Conservation (phyloP, 2,329 filamentous ascomycete species). For the Trichoderma brevicompactum region DNA sequence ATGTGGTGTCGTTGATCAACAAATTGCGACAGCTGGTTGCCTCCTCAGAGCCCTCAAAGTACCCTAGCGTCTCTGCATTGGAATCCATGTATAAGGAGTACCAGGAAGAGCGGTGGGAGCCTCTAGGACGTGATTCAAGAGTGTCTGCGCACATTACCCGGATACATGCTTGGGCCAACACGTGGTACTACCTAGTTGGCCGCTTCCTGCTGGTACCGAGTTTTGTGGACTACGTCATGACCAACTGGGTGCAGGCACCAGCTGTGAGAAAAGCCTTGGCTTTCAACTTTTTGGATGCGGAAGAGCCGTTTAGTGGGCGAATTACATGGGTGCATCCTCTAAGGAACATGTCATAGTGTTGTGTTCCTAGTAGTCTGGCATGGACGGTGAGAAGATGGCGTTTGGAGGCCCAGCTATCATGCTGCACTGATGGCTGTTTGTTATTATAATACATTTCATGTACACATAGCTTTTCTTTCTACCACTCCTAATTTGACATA, state of each 20-base stretch:
- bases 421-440: not conserved
- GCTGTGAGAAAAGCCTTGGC: not conserved
- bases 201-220: constrained; percentile 31
- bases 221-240: not conserved
- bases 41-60: not conserved
- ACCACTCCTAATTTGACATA: too few relatives aligned
- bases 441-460: too few relatives aligned
- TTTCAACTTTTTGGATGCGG: constrained; percentile 16
- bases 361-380: not conserved
- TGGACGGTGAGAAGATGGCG: not conserved
- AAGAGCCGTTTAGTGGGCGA: constrained; percentile 8
- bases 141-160: constrained; percentile 30
- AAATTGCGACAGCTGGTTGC: constrained; percentile 31
- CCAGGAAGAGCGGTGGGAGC: constrained; percentile 30
- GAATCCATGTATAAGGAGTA: constrained; percentile 33
- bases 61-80: constrained; percentile 8
- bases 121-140: constrained; percentile 29
- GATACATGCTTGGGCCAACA: constrained; percentile 37
- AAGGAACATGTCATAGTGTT: not conserved
- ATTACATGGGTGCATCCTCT: constrained; percentile 10
- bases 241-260: not conserved
- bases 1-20: constrained; percentile 40
- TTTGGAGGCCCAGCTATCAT: not conserved
- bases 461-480: too few relatives aligned
- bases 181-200: constrained; percentile 34